phyloP scores from a whole-genome alignment of 805 yeast species.

The Komagataella populi region DNA sequence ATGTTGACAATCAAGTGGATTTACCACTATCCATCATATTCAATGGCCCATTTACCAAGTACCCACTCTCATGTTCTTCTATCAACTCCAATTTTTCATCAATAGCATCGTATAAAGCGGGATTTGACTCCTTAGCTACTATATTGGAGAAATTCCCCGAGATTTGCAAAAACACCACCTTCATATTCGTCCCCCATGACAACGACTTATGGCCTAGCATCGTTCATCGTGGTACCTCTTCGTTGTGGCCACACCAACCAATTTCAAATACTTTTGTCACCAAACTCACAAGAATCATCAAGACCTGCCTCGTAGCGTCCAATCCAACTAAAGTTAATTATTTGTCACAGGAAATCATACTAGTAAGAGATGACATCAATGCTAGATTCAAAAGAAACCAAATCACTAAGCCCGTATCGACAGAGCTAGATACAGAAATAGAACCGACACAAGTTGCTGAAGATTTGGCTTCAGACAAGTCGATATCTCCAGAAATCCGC shows the following conservation, averaged over 20 bases:
- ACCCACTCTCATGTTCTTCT: constrained; percentile 44
- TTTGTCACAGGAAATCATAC: constrained; percentile 69
- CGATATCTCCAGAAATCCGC: constrained; percentile 26
- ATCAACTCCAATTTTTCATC: constrained; percentile 25
- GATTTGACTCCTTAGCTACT: constrained; percentile 64
- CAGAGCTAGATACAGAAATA: constrained; percentile 13
- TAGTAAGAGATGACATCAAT: constrained; percentile 63
- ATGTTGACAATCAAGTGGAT: constrained; percentile 13
- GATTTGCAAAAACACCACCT: constrained; percentile 35
- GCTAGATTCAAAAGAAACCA: constrained; percentile 61
- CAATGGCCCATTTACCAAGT: constrained; percentile 67
- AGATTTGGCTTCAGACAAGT: constrained; percentile 12
- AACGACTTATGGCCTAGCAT: constrained; percentile 90
- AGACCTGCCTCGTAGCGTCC: constrained; percentile 35
- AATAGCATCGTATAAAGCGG: constrained; percentile 43
- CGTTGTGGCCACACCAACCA: constrained; percentile 58
- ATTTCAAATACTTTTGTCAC: constrained; percentile 64
- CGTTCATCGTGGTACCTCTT: constrained; percentile 42
- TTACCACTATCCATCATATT: constrained; percentile 60
- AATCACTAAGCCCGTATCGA: constrained; percentile 31
- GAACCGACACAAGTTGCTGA: constrained; percentile 10
- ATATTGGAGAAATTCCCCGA: constrained; percentile 46
- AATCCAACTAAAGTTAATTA: constrained; percentile 76
- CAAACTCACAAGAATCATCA: constrained; percentile 45
- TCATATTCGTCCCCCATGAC: constrained; percentile 75